phyloP scores from a whole-genome alignment of 202 grass and related monocot species.

The Tripidium arundinaceum region DNA sequence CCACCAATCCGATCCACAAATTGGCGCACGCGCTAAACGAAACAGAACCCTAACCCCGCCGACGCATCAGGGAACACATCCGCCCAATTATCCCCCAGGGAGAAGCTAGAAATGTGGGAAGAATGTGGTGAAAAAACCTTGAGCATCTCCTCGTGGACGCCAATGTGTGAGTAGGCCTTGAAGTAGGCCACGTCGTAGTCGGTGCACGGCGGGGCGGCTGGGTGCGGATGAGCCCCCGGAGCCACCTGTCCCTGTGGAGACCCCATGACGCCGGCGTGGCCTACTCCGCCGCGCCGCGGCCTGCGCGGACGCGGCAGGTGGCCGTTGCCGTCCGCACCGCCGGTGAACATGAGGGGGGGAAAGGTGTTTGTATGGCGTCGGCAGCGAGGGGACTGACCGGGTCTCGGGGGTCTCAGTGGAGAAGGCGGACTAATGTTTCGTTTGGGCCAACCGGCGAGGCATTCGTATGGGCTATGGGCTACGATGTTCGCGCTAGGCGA shows the following conservation, averaged over 20 bases:
- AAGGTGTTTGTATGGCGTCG: background rate
- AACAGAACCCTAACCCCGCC: conserved; percentile 37
- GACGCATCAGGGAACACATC: background rate
- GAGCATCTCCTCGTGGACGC: conserved; percentile 98
- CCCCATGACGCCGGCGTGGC: background rate
- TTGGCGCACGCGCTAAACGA: background rate
- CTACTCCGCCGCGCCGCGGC: conserved; percentile 26
- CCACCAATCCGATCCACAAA: conserved; percentile 22
- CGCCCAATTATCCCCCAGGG: background rate
- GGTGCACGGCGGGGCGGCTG: conserved; percentile 61
- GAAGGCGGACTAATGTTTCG: background rate
- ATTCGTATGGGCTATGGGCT: background rate
- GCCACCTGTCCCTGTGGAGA: background rate
- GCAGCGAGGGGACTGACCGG: background rate
- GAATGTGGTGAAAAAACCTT: conserved; percentile 42
- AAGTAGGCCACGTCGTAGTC: conserved; percentile 93
- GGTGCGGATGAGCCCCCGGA: conserved; percentile 12
- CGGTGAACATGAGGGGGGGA: conserved; percentile 35
- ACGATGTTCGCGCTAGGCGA: background rate
- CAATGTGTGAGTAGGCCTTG: conserved; percentile 82
- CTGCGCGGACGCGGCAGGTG: conserved; percentile 42
- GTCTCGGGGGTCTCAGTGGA: background rate
- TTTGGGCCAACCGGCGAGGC: background rate
- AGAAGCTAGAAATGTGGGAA: background rate
- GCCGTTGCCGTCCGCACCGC: conserved; percentile 39